These are phyloP conservation scores for Astrothelium subdiscretum DNA, from an alignment of 495 filamentous ascomycete species.

Conservation along the genomic window DNA sequence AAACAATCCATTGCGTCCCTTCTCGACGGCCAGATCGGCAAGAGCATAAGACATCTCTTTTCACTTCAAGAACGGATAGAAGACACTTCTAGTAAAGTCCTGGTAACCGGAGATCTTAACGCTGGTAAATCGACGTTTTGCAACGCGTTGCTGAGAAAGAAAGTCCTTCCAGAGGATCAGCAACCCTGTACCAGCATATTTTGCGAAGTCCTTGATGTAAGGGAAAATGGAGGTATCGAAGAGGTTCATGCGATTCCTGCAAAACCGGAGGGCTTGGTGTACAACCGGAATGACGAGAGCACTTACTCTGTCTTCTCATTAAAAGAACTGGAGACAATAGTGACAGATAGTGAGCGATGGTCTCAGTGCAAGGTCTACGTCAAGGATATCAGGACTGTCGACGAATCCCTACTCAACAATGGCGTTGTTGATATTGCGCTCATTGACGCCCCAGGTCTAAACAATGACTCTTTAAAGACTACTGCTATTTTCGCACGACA, in stretches of 20 bases:
- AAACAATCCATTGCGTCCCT: constrained; percentile 81
- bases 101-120: constrained; percentile 95
- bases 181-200: constrained; percentile 99
- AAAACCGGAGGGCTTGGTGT: constrained; percentile 43
- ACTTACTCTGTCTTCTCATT: constrained; percentile 82
- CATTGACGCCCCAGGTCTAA: constrained; percentile 92
- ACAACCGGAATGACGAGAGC: constrained; percentile 82
- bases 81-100: constrained; percentile 92
- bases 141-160: constrained; percentile 84
- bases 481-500: constrained; percentile 93
- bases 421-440: constrained; percentile 96
- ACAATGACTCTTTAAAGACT: constrained; percentile 90
- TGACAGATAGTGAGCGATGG: constrained; percentile 74
- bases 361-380: constrained; percentile 96
- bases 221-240: constrained; percentile 81
- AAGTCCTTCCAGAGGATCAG: constrained; percentile 90
- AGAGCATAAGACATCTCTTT: constrained; percentile 81
- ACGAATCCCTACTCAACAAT: constrained; percentile 91
- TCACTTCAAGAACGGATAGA: constrained; percentile 86
- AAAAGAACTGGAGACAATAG: constrained; percentile 71
- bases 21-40: constrained; percentile 84
- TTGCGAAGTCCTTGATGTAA: constrained; percentile 87
- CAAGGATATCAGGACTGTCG: constrained; percentile 78
- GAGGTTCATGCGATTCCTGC: constrained; percentile 91
- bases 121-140: constrained; percentile 98